These are phyloP conservation scores for Termitomyces sp. DNA, from an alignment of 768 basidiomycete species.

Conservation along the genomic window DNA sequence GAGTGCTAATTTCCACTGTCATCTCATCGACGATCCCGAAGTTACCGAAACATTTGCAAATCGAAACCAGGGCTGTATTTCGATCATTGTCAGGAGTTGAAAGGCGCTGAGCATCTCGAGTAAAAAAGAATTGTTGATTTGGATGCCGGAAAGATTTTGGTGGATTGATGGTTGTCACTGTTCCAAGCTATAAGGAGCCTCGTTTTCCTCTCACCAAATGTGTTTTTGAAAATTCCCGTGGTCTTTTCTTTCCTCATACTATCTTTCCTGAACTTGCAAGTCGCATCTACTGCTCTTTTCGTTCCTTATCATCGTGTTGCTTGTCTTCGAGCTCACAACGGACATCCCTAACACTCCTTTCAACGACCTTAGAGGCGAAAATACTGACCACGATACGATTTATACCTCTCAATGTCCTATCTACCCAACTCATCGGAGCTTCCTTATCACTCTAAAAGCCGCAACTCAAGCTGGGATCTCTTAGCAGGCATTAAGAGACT, in stretches of 20 bases:
- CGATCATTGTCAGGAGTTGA: neutral
- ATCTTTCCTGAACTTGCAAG: neutral
- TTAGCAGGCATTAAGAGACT: slow-evolving; percentile 44
- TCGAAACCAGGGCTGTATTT: neutral
- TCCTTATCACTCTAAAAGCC: slow-evolving; percentile 13
- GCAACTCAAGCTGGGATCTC: slow-evolving; percentile 46
- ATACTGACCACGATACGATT: neutral
- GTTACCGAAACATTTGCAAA: neutral
- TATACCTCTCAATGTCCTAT: slow-evolving; percentile 12
- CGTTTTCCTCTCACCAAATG: neutral
- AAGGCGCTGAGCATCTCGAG: neutral
- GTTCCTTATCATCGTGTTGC: neutral
- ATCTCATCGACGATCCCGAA: too few relatives aligned
- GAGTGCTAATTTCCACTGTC: too few relatives aligned
- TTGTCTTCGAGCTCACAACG: slow-evolving; percentile 1
- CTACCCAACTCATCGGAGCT: slow-evolving; percentile 1
- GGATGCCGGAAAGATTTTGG: neutral
- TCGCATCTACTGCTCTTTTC: neutral
- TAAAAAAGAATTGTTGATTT: neutral
- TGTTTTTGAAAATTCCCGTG: neutral
- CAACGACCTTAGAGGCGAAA: neutral
- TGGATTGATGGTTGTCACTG: neutral
- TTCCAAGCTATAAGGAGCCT: too few relatives aligned
- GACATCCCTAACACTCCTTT: slow-evolving; percentile 1
- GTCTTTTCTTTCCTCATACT: neutral